Base-by-base conservation (phyloP, 768 basidiomycete genomes). In the Antrodiella citrinella region DNA sequence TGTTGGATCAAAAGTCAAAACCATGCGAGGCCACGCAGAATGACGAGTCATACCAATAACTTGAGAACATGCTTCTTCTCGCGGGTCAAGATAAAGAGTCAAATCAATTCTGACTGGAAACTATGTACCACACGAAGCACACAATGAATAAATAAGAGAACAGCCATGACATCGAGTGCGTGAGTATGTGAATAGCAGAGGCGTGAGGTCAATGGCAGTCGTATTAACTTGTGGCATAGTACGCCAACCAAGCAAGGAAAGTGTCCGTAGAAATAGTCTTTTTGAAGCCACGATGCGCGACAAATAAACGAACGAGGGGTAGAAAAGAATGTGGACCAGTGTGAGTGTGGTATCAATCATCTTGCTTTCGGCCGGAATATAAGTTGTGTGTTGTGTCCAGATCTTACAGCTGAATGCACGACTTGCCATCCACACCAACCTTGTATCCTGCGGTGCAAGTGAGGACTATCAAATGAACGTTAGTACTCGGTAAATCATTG, bases 391-490 rank as follows among this genome's bases (percentile, higher is more conserved):
- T n/a, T n/a, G n/a, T n/a, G n/a, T n/a, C n/a, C n/a, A n/a, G n/a
- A n/a, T 39, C 22, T 62, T 65, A 71, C 41, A 71, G 58, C 30
- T 59, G 48, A 47, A 67, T 52, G 61, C 79, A 81, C 39, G 72
- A 64, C 55, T 68, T 67, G 45, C 71, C 70, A 55, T 78, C 73
- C 15, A 39, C 20, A 21, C 69, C 60, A 22, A 69, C 67, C 52
- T 65, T 69, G 68, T 69, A 81, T 45, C 78, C 77, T 26, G 65
- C 64, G 40, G 69, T 67, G 59, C 79, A 81, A 15, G 74, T 69
- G 57, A 73, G 74, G 47, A 80, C 79, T 80, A 47, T 4, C 18
- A 44, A 26, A 47, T 40, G 25, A 15, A 35, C 45, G 22, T 21
- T 25, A 50, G n/a, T 20, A 22, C 22, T 26, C 52, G 26, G 59